phyloP scores from a whole-genome alignment of 768 basidiomycete genomes.

The Hypholoma fasciculare region DNA sequence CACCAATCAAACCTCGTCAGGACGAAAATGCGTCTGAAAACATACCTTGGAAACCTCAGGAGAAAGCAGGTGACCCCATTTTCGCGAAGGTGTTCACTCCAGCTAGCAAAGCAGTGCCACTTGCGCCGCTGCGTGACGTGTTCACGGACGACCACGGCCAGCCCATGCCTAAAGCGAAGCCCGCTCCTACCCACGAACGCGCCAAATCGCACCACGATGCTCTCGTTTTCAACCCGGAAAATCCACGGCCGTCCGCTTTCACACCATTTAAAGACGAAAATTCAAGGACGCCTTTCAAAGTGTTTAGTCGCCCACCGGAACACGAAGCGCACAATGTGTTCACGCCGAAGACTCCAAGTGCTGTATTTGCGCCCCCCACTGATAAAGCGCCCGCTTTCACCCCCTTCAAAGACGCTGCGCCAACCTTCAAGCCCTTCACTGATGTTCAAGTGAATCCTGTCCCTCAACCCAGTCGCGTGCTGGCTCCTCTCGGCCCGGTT shows the following conservation, averaged over 20 bases:
- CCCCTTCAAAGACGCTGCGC: conserved; percentile 31
- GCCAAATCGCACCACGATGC: conserved; percentile 42
- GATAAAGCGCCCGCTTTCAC: conserved; percentile 40
- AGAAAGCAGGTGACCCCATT: conserved; percentile 37
- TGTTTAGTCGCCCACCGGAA: conserved; percentile 74
- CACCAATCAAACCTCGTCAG: conserved; percentile 25
- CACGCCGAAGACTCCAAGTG: conserved; percentile 44
- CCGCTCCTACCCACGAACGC: conserved; percentile 36
- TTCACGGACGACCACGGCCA: conserved; percentile 47
- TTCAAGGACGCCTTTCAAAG: conserved; percentile 55
- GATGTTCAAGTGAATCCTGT: conserved; percentile 21
- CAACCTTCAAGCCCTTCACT: conserved; percentile 28
- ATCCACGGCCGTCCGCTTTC: conserved; percentile 29
- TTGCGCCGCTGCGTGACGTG: conserved; percentile 42
- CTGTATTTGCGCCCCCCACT: conserved; percentile 42
- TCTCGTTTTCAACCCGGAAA: conserved; percentile 19
- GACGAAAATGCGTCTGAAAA: conserved; percentile 28
- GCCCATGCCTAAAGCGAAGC: conserved; percentile 35
- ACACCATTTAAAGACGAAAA: conserved; percentile 43
- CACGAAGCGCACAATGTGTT: conserved; percentile 36
- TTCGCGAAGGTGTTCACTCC: conserved; percentile 72
- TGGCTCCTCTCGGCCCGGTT: conserved; percentile 16
- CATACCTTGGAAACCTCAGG: conserved; percentile 31
- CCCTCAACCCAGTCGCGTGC: conserved; percentile 14
- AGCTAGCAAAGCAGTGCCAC: conserved; percentile 37